Evolutionary conservation across 192 early-diverging fungal species (phyloP).

Genomic region (Hyaloraphidium curvatum): DNA sequence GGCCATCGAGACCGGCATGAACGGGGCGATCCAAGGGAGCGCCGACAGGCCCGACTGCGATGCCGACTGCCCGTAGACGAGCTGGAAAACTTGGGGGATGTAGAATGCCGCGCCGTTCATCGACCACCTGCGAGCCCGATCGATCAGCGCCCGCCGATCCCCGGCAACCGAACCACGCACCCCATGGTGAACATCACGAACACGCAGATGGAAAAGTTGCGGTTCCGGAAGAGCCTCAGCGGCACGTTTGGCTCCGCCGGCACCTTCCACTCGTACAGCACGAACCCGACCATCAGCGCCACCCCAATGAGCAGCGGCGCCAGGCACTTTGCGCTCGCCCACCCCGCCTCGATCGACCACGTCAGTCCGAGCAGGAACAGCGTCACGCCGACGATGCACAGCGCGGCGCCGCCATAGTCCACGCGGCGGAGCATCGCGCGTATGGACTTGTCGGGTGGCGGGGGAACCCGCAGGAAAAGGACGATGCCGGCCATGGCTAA

Average conservation of each 20-base stretch:
- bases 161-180: too few species aligned
- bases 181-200: too few species aligned
- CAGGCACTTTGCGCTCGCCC: neutral
- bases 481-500: neutral
- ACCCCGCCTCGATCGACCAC: neutral
- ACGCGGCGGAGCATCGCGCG: neutral
- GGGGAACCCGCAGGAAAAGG: neutral
- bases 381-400: neutral
- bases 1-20: too few species aligned
- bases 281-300: neutral
- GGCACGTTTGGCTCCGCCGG: constrained; percentile 2
- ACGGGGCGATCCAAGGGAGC: neutral
- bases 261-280: neutral
- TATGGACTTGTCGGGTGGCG: neutral
- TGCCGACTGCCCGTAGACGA: neutral
- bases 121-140: neutral
- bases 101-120: neutral
- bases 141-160: too few species aligned
- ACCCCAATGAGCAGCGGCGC: neutral
- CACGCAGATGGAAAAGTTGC: neutral
- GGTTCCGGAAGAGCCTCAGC: neutral
- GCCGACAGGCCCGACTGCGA: neutral
- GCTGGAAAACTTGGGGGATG: neutral
- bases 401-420: neutral
- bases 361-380: neutral